Base-by-base conservation (phyloP, 2,329 filamentous ascomycete genomes). In the Dothiorella sarmentorum region DNA sequence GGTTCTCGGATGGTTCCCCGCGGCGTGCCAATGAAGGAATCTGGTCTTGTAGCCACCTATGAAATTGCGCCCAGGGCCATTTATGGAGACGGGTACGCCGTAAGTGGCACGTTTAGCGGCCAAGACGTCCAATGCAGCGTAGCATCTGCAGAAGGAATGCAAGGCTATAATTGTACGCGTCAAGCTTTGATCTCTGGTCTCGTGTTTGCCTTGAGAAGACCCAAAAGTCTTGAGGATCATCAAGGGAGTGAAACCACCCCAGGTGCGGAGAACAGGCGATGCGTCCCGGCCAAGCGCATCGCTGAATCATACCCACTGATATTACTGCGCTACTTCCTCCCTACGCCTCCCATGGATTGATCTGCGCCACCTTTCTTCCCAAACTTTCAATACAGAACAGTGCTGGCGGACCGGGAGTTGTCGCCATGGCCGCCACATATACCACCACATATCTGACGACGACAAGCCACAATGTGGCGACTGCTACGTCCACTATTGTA, bases 371-470 rank as follows among this genome's bases (percentile, higher is more conserved):
- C 20, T 22, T 11, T 17, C 20, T 38, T 31, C 2, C 22, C 22
- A 43, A 11, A 31, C 11, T 17, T 35, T 37, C 33, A 31, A 37
- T 15, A 31, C 47, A 51, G 47, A 31, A 29, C 20, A 20, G 47
- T 17, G 31, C 47, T 51, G 47, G 47, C 33, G 47, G 31, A 31
- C 31, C 31, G 37, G 47, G 13, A 51, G 27, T 27, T 17, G 44
- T 20, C 7, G 18, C 10, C 22, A 51, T 51, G 47, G 47, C 47
- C 38, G 38, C 38, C 47, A 55, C 51, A 22, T 42, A 55, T 37
- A 55, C 24, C 7, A 55, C 37, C 4, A 42, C 51, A 15, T 29
- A 42, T 3, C 24, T 42, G 11, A 37, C 45, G 4, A 51, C 45
- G 7, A 37, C 47, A 27, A 37, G 47, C 20, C 6, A 9, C 11